phyloP scores from a whole-genome alignment of 768 basidiomycete species.

The Boletus sensibilis region DNA sequence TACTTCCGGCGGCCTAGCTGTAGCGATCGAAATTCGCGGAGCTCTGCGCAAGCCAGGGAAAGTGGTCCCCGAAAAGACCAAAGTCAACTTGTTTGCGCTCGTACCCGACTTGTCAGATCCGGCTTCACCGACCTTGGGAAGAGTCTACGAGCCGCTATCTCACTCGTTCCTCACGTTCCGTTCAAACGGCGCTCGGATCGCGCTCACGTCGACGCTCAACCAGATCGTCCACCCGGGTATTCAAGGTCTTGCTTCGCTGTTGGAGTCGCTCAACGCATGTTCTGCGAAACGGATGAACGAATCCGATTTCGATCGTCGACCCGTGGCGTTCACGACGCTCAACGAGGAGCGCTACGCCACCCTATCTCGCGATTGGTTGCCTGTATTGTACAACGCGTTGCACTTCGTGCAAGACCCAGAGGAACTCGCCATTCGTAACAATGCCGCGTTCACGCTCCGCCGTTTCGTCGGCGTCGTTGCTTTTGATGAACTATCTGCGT shows the following conservation, averaged over 20 bases:
- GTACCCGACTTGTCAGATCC: slow-evolving; percentile 58
- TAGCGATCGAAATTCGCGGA: too few species aligned
- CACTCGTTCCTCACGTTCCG: slow-evolving; percentile 76
- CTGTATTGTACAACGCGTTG: slow-evolving; percentile 79
- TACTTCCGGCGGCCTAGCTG: too few species aligned
- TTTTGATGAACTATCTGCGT: slow-evolving; percentile 24
- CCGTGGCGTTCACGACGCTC: slow-evolving; percentile 69
- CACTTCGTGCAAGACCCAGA: slow-evolving; percentile 86
- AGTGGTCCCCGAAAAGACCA: slow-evolving; percentile 80
- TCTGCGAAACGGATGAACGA: slow-evolving; percentile 82
- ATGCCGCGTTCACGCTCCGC: slow-evolving; percentile 70
- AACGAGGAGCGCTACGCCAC: slow-evolving; percentile 60
- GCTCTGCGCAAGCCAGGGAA: slow-evolving; percentile 71
- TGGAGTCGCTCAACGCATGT: slow-evolving; percentile 80
- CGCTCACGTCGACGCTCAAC: slow-evolving; percentile 67
- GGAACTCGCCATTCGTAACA: slow-evolving; percentile 83
- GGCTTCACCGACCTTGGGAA: slow-evolving; percentile 43
- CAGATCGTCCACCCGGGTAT: slow-evolving; percentile 42
- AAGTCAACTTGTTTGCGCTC: slow-evolving; percentile 73
- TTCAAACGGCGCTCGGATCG: slow-evolving; percentile 65
- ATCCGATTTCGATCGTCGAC: slow-evolving; percentile 86
- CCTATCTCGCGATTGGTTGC: slow-evolving; percentile 73
- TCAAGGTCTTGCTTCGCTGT: slow-evolving; percentile 47
- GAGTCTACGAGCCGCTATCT: slow-evolving; percentile 66
- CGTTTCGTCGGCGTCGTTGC: slow-evolving; percentile 69